Evolutionary conservation across 106 monocot species (phyloP), one percentile per base, ranked within the genome.

Genomic region (Dendrobium huoshanense): DNA sequence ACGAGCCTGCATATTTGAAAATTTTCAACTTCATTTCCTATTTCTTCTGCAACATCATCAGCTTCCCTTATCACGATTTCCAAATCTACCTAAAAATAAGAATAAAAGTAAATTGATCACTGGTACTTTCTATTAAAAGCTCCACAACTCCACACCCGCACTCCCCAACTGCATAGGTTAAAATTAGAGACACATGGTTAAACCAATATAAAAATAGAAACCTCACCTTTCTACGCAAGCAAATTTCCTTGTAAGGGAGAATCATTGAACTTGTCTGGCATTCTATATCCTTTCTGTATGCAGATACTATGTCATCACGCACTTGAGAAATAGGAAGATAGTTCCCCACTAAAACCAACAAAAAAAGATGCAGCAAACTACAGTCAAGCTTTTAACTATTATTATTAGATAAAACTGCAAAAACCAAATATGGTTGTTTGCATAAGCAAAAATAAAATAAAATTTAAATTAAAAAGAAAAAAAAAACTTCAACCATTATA

Each of bases 231-330:
- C 72, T 85, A 24, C 87, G 78, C 51, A 80, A 55, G 77, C 91
- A 94, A 81, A 96, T 87, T 83, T 85, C 88, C 79, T 86, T 90
- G 78, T 85, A 96, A 20, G 96, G 84, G 17, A 81, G 81, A 83
- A 96, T 84, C 88, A 90, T 74, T 9, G 49, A 44, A 47, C 82
- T 78, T 29, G 88, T 83, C 80, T 87, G 81, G 83, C 88, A 88
- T 85, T 92, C 87, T 43, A 84, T 44, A 48, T 96, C 93, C 79
- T 92, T 90, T 80, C 5, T 79, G 81, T 91, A 82, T 49, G 95
- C 93, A 79, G 83, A 76, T 25, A 79, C 90, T 41, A 93, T 77
- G 40, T 91, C 96, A n/a, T 96, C 96, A 13, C 91, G 83, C 83
- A 93, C 96, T 81, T 87, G 47, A 78, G 85, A 81, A 72, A 88